phyloP scores from a whole-genome alignment of 2,329 filamentous ascomycete genomes.

The Cladosporium oxysporum region DNA sequence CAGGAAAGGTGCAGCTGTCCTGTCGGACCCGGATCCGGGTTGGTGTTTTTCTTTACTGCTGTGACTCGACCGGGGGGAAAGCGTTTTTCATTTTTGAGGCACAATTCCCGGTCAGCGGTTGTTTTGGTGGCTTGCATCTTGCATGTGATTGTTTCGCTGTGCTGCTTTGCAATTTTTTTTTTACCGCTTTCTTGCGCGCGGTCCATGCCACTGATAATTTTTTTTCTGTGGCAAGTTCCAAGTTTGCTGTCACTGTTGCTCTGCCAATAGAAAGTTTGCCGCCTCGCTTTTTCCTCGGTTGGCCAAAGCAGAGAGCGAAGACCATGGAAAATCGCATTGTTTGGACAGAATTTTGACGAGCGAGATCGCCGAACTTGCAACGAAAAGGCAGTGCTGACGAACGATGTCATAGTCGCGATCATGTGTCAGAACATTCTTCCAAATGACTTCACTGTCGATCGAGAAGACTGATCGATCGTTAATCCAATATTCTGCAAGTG shows the following conservation, averaged over 20 bases:
- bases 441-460: not conserved
- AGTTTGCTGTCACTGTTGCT: not conserved
- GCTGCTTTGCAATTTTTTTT: not conserved
- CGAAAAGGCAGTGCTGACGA: not conserved
- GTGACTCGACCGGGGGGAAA: not conserved
- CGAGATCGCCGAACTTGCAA: not conserved
- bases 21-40: constrained; percentile 13
- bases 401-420: not conserved
- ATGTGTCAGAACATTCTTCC: not conserved
- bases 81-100: not conserved
- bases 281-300: constrained; percentile 12
- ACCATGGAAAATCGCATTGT: not conserved
- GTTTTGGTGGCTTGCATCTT: not conserved
- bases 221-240: not conserved
- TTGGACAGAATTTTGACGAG: not conserved
- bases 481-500: not conserved
- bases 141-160: not conserved
- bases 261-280: not conserved
- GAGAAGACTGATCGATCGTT: not conserved
- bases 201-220: not conserved
- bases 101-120: not conserved
- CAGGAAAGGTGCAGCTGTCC: constrained; percentile 6
- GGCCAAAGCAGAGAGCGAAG: not conserved
- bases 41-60: not conserved
- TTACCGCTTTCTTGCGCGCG: not conserved